Base-by-base conservation (phyloP, 2,329 filamentous ascomycete genomes). In the Fusarium transvaalense region DNA sequence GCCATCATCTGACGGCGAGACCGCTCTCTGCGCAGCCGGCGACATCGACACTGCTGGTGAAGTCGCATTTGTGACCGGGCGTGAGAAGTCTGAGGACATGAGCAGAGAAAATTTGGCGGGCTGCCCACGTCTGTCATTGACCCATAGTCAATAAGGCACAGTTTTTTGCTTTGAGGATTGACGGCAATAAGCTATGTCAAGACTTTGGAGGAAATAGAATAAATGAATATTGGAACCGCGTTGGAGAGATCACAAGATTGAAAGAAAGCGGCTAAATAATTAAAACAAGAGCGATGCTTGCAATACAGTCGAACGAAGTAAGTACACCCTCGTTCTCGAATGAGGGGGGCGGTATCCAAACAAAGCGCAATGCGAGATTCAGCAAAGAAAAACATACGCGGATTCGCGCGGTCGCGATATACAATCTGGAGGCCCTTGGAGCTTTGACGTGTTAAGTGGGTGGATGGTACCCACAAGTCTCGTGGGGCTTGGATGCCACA, bases 81-180 rank as follows among this genome's bases (percentile, higher is more conserved):
- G 51, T 27, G 56, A 71, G 50, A 51, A 25, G 43, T 66, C 59
- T 63, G 58, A 56, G 53, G 71, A 71, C 69, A 71, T 66, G 61
- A 41, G 51, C 64, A 62, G 63, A 71, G 60, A 66, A 69, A 73
- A 75, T 42, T 77, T 73, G 76, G 74, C 72, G 68, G 68, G 61
- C 58, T 60, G 72, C 64, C 66, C 55, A 59, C 56, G 64, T 68
- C 64, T 69, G 72, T 78, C 76, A 79, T 78, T 74, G 74, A 69
- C 74, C 75, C 78, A 79, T 79, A 77, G 61, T 73, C 72, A 70
- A 61, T 52, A 56, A 56, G 52, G 68, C 47, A 41, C 58, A 42
- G 43, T 32, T 45, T 53, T 38, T 54, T 57, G 56, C 27, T 56
- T 35, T 53, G 25, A 37, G 35, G 27, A 39, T 43, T 21, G 53